Conservation (phyloP, 208 protist genomes). For the Acanthamoeba sp. region DNA sequence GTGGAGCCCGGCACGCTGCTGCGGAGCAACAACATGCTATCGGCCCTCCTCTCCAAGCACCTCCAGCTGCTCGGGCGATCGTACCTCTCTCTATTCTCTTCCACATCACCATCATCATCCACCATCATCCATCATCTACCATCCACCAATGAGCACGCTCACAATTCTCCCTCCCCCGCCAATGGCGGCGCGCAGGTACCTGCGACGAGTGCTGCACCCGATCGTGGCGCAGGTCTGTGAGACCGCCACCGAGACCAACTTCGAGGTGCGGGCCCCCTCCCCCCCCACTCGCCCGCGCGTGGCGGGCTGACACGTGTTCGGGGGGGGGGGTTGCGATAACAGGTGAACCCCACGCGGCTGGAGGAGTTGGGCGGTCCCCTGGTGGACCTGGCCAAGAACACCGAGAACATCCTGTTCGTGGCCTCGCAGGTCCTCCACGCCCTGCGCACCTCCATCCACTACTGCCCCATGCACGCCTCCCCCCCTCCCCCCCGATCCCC, state of each 20-base stretch:
- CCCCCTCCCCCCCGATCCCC: background rate
- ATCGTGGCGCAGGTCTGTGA: background rate
- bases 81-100: background rate
- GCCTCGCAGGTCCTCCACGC: conserved; percentile 1
- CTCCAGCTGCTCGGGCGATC: background rate
- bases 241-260: background rate
- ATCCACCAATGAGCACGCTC: no score
- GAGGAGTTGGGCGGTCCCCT: background rate
- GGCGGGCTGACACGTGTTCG: background rate
- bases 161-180: no score
- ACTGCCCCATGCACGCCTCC: background rate
- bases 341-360: background rate
- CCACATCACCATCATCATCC: no score
- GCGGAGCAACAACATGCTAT: conserved; percentile 14
- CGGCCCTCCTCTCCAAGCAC: background rate
- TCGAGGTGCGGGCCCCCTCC: background rate
- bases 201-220: background rate
- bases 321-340: no score
- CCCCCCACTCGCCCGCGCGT: background rate
- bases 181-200: no score
- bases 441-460: background rate
- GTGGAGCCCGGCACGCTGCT: background rate
- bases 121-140: no score
- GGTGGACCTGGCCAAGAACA: background rate
- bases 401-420: background rate